A percentile compares a stretch with the other conserved stretches of the same genome.
Evolutionary conservation across 2,329 filamentous ascomycete genomes (phyloP).

Genomic region (Pestalotiopsis sp.): DNA sequence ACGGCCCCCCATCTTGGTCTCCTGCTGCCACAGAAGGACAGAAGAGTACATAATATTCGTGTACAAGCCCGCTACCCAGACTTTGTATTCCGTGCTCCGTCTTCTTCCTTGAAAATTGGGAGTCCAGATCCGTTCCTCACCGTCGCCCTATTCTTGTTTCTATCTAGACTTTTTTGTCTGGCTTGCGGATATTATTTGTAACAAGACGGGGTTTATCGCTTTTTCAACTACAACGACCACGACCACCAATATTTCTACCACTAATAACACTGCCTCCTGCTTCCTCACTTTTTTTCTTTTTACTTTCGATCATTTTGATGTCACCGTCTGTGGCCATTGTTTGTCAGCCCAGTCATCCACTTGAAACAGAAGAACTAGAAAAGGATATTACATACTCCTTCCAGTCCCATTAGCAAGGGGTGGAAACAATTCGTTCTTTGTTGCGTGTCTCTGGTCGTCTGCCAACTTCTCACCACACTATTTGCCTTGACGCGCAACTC

Average conservation of each 20-base stretch:
- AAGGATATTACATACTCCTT: background rate
- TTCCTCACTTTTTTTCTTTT: background rate
- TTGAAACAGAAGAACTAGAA: background rate
- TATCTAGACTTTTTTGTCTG: background rate
- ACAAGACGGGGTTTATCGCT: background rate
- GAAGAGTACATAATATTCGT: slow-evolving; percentile 7
- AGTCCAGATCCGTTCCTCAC: background rate
- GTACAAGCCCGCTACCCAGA: background rate
- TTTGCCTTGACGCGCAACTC: background rate
- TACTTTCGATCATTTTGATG: background rate
- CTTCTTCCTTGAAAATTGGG: background rate
- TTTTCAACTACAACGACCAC: background rate
- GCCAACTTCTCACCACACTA: background rate
- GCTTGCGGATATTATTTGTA: background rate
- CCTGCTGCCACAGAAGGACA: background rate
- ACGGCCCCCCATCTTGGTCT: background rate
- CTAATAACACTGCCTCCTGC: background rate
- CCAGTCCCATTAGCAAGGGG: background rate
- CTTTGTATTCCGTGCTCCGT: background rate
- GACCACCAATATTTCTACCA: background rate
- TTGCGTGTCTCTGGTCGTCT: background rate
- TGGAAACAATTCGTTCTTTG: background rate
- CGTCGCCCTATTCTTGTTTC: background rate
- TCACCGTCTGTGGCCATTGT: background rate
- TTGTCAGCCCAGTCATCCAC: background rate